Base-by-base conservation (phyloP, 306 rosid genomes). In the Lagenaria siceraria region DNA sequence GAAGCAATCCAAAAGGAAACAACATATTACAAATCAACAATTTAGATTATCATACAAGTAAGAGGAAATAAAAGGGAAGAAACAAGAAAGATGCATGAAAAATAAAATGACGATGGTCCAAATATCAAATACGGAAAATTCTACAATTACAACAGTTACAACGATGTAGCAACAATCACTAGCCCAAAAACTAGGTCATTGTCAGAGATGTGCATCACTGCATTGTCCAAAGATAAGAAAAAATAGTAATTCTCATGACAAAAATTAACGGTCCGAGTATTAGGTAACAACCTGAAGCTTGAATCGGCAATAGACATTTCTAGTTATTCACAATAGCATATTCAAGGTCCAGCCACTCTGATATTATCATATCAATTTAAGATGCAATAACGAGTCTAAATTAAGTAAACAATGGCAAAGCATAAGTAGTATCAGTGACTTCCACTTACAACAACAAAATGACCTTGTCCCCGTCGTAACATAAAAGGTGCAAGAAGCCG, bases 391-490 rank as follows among this genome's bases (percentile, higher is more conserved):
- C 35, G 56, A 42, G 2, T 25, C 66, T 76, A 42, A 22, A 59
- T 40, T 21, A n/a, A 64, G 71, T 31, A 63, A 21, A 78, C 80
- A 51, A 35, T 63, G 59, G 29, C 22, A 62, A 77, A 58, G 11
- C 19, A 77, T 36, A 29, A 49, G 36, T 19, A 68, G 40, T 8
- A 69, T 78, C 40, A 76, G 54, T 43, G 77, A 72, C 82, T 64
- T 66, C 62, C 64, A 80, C 97, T 60, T 89, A 95, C 98, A 92
- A 95, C 98, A 84, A 95, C 97, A 85, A 92, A 95, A 84, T 90
- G 97, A 75, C 98, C 98, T 63, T 78, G 85, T 60, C 98, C 97
- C 78, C 96, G 90, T 85, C 49, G 86, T 86, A 95, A 82, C 97
- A 95, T 92, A 87, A 78, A 89, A 83, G 96, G 98, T 76, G 93